A percentile compares a stretch with the other conserved stretches of the same genome.
Conservation (phyloP, 352 stramenopile species). For the Globisporangium paroecandrum region DNA sequence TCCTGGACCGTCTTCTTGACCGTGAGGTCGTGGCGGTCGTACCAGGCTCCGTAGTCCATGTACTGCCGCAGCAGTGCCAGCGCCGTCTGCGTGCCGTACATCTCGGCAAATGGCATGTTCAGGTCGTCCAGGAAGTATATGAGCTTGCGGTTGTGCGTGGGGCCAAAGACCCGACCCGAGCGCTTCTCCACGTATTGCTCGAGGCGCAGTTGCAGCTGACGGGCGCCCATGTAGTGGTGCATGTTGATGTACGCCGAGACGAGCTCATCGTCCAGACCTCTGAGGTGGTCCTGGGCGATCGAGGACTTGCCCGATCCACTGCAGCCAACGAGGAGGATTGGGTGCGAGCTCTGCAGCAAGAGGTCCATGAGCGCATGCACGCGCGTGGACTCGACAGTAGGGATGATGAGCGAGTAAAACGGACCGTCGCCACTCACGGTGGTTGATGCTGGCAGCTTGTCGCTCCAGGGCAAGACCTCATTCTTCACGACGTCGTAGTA, state of each 20-base stretch:
- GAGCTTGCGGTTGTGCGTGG: conserved; percentile 70
- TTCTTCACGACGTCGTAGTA: conserved; percentile 69
- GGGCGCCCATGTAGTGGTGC: conserved; percentile 88
- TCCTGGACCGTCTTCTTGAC: conserved; percentile 89
- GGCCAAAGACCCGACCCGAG: conserved; percentile 80
- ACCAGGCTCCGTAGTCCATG: conserved; percentile 91
- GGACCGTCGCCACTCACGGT: conserved; percentile 31
- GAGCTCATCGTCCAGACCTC: conserved; percentile 59
- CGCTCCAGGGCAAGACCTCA: conserved; percentile 74
- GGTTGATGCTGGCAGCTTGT: conserved; percentile 42
- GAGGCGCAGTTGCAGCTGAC: conserved; percentile 69
- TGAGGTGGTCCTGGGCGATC: conserved; percentile 72
- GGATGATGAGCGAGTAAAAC: conserved; percentile 68
- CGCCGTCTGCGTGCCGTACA: conserved; percentile 89
- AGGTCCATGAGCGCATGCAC: conserved; percentile 63
- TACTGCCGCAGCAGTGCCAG: conserved; percentile 87
- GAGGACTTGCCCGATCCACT: conserved; percentile 86
- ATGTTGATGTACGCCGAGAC: conserved; percentile 59
- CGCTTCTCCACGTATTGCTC: conserved; percentile 86
- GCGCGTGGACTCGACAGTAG: conserved; percentile 73
- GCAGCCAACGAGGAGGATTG: conserved; percentile 78
- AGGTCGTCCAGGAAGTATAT: conserved; percentile 91
- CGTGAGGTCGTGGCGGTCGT: conserved; percentile 82
- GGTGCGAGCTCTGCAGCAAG: conserved; percentile 37
- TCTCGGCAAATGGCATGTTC: conserved; percentile 86